Evolutionary conservation across 2,329 filamentous ascomycete species (phyloP), one percentile per base, ranked within the genome.

Genomic region (Fusarium sp.): DNA sequence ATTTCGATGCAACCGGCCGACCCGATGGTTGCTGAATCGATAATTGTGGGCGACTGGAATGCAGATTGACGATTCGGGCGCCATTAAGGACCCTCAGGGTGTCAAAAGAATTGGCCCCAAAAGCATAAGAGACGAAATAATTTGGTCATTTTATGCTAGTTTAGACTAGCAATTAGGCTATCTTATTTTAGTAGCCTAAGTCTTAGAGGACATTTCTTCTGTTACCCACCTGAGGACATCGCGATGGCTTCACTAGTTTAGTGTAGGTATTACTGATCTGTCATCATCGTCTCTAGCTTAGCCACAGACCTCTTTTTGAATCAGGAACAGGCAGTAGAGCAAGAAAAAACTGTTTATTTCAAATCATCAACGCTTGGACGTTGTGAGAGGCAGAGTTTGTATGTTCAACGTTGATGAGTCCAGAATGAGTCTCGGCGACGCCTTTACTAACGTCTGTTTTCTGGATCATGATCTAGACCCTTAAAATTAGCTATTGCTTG

Each of bases 201-300:
- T 23, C 21, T 23, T 23, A 23, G 21, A 23, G 21, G 5, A 23
- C 21, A 23, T 23, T 23, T 23, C 21, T 23, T 23, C 21, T 23
- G 21, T 23, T 23, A 23, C 21, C 21, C 21, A 23, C 21, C 21
- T 23, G 21, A 23, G 21, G 62, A 53, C 37, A 57, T 48, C 19
- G 56, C 11, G 31, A 67, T 70, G 43, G 62, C 69, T 67, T 70
- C 58, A 34, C 53, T 67, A 67, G 63, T 37, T 30, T 39, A 42
- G 44, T 44, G 19, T 44, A 25, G 39, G 43, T 14, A 43, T 51
- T 16, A 46, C 23, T 39, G 30, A 30, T 49, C 26, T 50, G 43
- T 28, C 39, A 65, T 28, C n/a, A 26, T 26, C 11, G 28, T 21
- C 19, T 18, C 41, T 54, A 54, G 51, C 37, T 28, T 43, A 52